Base-by-base conservation (phyloP, 2,329 filamentous ascomycete species). In the Neofusicoccum cordaticola region DNA sequence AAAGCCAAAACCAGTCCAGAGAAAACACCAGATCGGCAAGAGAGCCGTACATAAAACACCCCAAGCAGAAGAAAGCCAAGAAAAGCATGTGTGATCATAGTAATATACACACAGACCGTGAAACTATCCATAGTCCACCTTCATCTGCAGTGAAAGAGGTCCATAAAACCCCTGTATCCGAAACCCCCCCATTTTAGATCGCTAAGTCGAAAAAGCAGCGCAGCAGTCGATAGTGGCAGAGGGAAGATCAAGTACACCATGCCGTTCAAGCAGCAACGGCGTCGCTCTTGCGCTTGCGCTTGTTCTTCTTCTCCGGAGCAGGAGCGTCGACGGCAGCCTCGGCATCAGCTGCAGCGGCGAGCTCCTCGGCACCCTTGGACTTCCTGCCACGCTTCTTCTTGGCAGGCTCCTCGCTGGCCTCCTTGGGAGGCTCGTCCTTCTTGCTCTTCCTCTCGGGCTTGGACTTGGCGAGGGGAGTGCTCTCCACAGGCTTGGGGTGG, bases 271-370 rank as follows among this genome's bases (percentile, higher is more conserved):
- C 61, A 5, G 37, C 11, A 5, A 39, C 41, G 17, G 3, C 62
- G 13, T 64, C 63, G 53, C 53, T 64, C 63, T 64, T 64, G 27
- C 63, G 63, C 63, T 65, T 65, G 27, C 63, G 63, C 52, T 61
- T 58, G 56, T 42, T 58, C 63, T 65, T 65, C 53, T 65, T 65
- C 53, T 65, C 63, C 19, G 63, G 53, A 8, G 41, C 63, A 22
- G 63, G 44, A n/a, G 63, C 34, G 2, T 31, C 27, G 27, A 31
- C 27, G 4, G 4, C 45, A 22, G 47, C 22, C 41, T 57, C 45
- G 17, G 44, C 39, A n/a, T 19, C 27, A 4, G 50, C 22, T 5
- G 51, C 41, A 3, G 52, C 52, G 15, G 52, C 42, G 8, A 31
- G 22, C 63, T 65, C 63, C 53, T 58, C 63, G 35, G 37, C 48